Evolutionary conservation across 805 yeast genomes (phyloP).

Genomic region (Pichia exigua): DNA sequence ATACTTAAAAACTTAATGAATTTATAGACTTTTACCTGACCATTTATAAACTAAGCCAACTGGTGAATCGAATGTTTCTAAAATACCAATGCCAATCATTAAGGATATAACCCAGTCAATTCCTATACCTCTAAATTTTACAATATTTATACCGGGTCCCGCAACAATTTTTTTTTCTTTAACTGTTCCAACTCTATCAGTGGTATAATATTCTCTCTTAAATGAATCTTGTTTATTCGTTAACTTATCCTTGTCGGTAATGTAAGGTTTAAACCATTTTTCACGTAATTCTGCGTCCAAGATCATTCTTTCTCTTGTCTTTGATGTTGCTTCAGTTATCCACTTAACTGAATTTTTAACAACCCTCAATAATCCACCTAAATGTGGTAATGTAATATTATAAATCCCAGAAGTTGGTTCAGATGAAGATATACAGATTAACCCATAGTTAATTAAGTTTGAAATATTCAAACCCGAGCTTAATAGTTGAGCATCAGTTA

Average conservation of each 20-base stretch:
- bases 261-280: slow-evolving; percentile 4
- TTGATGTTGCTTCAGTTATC: not conserved
- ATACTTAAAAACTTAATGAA: slow-evolving; percentile 21
- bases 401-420: not conserved
- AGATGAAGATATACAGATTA: slow-evolving; percentile 3
- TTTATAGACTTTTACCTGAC: slow-evolving; percentile 26
- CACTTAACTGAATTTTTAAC: slow-evolving; percentile 4
- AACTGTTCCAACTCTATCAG: slow-evolving; percentile 4
- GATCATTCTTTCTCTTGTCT: slow-evolving; percentile 4
- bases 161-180: not conserved
- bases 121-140: slow-evolving; percentile 7
- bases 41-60: slow-evolving; percentile 4
- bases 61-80: slow-evolving; percentile 2
- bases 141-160: slow-evolving; percentile 7
- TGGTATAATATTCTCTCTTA: slow-evolving; percentile 3
- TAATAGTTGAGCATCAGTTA: not conserved
- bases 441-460: not conserved
- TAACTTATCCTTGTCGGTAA: not conserved
- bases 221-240: not conserved
- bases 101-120: slow-evolving; percentile 6
- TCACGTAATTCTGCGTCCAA: not conserved
- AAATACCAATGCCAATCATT: slow-evolving; percentile 3
- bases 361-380: slow-evolving; percentile 8
- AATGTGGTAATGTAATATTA: slow-evolving; percentile 8
- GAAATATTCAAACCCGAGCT: not conserved